Conservation (phyloP, 2,329 filamentous ascomycete genomes). For the Exophiala bonariae region DNA sequence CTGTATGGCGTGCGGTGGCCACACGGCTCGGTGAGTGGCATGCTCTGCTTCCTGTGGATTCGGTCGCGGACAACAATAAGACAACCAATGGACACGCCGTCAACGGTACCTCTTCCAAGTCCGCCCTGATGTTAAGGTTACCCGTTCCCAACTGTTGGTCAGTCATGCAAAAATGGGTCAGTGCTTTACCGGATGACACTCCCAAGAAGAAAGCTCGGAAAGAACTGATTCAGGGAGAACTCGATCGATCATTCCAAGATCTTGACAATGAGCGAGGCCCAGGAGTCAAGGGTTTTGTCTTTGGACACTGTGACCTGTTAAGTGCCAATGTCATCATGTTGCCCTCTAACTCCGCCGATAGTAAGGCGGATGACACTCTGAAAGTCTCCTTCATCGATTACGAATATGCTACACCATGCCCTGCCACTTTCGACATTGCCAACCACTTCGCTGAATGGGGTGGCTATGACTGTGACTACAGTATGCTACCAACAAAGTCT, state of each 20-base stretch:
- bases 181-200: conserved; percentile 74
- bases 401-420: conserved; percentile 93
- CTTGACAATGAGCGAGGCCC: conserved; percentile 77
- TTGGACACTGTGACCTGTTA: conserved; percentile 65
- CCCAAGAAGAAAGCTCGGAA: conserved; percentile 68
- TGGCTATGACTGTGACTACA: conserved; percentile 92
- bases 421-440: conserved; percentile 91
- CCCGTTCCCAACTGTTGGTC: conserved; percentile 89
- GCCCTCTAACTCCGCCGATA: conserved; percentile 39
- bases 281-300: conserved; percentile 67
- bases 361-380: conserved; percentile 39
- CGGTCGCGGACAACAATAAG: conserved; percentile 35
- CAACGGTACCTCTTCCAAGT: conserved; percentile 3
- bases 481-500: conserved; percentile 72
- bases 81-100: conserved; percentile 13
- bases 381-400: conserved; percentile 92
- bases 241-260: conserved; percentile 67
- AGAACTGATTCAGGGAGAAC: conserved; percentile 69
- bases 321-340: conserved; percentile 93
- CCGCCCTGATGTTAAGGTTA: conserved; percentile 56
- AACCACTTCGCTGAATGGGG: conserved; percentile 99
- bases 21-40: conserved; percentile 90
- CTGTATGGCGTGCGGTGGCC: conserved; percentile 81
- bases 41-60: conserved; percentile 62
- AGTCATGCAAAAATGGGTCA: conserved; percentile 93